Evolutionary conservation across 225 moss, liverwort and hornwort genomes (phyloP), one percentile per base, ranked within the genome.

Genomic region (Antitrichia curtipendula): DNA sequence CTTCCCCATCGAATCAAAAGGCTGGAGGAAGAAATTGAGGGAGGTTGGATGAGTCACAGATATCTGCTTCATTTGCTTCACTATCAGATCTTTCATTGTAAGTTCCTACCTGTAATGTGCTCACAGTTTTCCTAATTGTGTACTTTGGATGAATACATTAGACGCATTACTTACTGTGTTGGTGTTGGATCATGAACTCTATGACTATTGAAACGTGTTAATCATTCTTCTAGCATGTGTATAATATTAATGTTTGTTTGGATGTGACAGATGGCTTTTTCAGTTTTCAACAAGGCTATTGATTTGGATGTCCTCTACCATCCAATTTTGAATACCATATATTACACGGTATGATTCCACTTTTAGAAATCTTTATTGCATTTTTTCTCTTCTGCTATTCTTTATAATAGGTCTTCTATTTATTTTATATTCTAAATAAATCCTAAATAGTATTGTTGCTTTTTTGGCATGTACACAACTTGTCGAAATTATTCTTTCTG

Each of bases 1-100:
- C 89, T 99, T 99, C 87, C 99, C 99, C 34, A 99, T 99, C 47
- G 97, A 99, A 92, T 97, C 97, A 27, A 97, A 99, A 89, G 99
- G 99, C 77, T 94, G 97, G 25, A 93, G 96, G 88, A 96, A 95
- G 93, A 99, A 99, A 88, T 91, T 99, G 41, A 92, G 96, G 57
- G 99, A 99, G 94, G 99, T 99, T 84, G 99, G 99, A 84, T 95
- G 93, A 63, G 99, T 99, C 52, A 97, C 97, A 81, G 96, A 96
- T 52, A 99, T 99, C 78, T 99, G 99, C 93, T 99, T 97, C 90
- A 95, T 93, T 59, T 99, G 99, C 90, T 97, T 99, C 92, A 97
- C 99, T 5, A 92, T 97, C 82, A 91, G 99, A 94, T 99, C 99
- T 75, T 91, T 97, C 90, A 97, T 99, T 62, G 99, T 97, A 95